Evolutionary conservation across 2,329 filamentous ascomycete genomes (phyloP).

Genomic region (Sporothrix pseudoabietina): DNA sequence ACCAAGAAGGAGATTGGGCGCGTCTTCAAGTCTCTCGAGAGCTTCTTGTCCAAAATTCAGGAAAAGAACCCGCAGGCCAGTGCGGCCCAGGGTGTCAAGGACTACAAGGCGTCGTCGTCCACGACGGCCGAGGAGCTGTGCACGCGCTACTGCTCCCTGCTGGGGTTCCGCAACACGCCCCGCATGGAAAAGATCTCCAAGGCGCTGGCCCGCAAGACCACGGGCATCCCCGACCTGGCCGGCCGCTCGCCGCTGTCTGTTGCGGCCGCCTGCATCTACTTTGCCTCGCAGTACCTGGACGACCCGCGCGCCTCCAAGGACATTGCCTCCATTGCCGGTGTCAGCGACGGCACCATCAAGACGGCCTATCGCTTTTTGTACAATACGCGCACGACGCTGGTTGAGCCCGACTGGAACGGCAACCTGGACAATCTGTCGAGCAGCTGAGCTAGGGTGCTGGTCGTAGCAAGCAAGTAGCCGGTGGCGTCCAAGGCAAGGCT

Average conservation of each 20-base stretch:
- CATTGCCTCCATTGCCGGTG: conserved; percentile 80
- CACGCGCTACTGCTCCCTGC: conserved; percentile 83
- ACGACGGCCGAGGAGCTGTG: conserved; percentile 84
- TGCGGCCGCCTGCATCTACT: conserved; percentile 94
- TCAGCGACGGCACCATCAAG: conserved; percentile 96
- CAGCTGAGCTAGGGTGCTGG: conserved; percentile 51
- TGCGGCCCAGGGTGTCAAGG: conserved; percentile 56
- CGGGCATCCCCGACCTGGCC: conserved; percentile 76
- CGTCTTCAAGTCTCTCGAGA: conserved; percentile 90
- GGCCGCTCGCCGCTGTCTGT: conserved; percentile 93
- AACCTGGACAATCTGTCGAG: conserved; percentile 70
- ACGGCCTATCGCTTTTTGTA: conserved; percentile 92
- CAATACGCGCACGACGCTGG: conserved; percentile 67
- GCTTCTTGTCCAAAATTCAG: conserved; percentile 77
- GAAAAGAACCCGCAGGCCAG: conserved; percentile 57
- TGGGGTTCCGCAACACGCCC: conserved; percentile 71
- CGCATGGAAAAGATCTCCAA: conserved; percentile 78
- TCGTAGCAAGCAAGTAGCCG: neutral
- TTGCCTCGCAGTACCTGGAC: conserved; percentile 85
- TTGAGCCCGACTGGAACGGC: conserved; percentile 48
- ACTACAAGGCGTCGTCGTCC: conserved; percentile 73
- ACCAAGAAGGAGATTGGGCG: conserved; percentile 96
- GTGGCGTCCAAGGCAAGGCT: too few species aligned
- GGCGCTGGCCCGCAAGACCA: conserved; percentile 75
- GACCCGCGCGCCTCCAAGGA: conserved; percentile 79